Evolutionary conservation across 2,329 filamentous ascomycete genomes (phyloP), one percentile per base, ranked within the genome.

Genomic region (Drechslerella coelobrocha): DNA sequence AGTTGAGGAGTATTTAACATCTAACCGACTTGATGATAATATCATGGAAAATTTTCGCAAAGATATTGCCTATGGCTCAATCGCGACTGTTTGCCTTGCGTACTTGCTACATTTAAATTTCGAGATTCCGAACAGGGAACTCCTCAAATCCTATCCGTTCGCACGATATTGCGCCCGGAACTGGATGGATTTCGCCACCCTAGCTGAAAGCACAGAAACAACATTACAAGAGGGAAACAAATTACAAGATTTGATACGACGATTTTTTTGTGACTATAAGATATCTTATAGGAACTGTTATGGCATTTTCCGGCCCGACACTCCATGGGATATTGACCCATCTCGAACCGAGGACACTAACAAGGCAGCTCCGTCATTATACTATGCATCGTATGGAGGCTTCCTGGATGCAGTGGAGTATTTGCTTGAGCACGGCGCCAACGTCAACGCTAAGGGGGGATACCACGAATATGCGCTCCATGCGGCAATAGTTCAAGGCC

Each of bases 1-100:
- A 9, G 75, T 77, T 19, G 77, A 76, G 61, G 76, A 78, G 29
- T 78, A 76, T 54, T 68, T 78, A 6, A 56, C 50, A 17, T 78
- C 77, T 29, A 17, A 62, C 14, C 72, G 71, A 24, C 24, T 76
- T 34, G 41, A 41, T 2, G 12, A 2, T 7, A 14, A n/a, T 14
- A 21, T 50, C 14, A 10, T 1, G 17, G 45, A 72, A 6, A 27
- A 45, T 17, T 55, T 76, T 59, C 51, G 47, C 29, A 50, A 63
- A 27, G 50, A 14, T 43, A 17, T 45, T 37, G 76, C 73, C 21
- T 68, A 56, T 41, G 23, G 34, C 14, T 65, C 45, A 10, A 74
- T 76, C 24, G 72, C 74, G 23, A 47, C 51, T 45, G 55, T 74
- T 14, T 77, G 76, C 53, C 61, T 77, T n/a, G 65, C 62, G 10